These are phyloP conservation scores for Taphrina pruni DNA, from an alignment of 1,139 yeast genomes.

Conservation along the genomic window DNA sequence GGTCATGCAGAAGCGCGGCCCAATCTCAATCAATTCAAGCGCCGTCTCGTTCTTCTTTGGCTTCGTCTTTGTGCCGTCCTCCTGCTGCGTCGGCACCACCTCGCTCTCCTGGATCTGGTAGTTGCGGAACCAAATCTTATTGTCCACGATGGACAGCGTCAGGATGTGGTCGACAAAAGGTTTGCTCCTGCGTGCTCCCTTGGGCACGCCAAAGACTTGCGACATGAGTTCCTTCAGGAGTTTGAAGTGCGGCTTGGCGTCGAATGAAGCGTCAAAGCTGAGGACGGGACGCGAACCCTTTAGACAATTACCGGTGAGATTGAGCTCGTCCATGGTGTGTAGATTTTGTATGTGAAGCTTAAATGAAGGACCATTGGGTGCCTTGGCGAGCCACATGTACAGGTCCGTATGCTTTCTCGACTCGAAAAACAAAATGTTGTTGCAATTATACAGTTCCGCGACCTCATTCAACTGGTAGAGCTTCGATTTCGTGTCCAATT, in stretches of 20 bases:
- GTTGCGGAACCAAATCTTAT: constrained; percentile 93
- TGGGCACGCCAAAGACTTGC: constrained; percentile 95
- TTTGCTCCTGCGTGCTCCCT: constrained; percentile 88
- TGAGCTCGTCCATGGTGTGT: constrained; percentile 94
- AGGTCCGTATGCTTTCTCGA: constrained; percentile 96
- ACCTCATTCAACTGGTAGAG: constrained; percentile 88
- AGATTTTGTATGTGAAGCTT: constrained; percentile 91
- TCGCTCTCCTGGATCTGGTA: constrained; percentile 77
- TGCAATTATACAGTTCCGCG: constrained; percentile 96
- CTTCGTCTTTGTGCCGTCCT: constrained; percentile 50
- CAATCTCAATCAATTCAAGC: constrained; percentile 85
- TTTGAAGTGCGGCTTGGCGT: constrained; percentile 65
- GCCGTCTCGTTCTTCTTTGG: constrained; percentile 50
- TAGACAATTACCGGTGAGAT: constrained; percentile 94
- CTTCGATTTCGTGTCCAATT: constrained; percentile 90
- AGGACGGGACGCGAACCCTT: constrained; percentile 96
- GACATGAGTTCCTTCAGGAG: constrained; percentile 83
- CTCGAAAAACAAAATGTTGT: constrained; percentile 90
- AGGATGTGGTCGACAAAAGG: constrained; percentile 95
- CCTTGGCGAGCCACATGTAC: constrained; percentile 91
- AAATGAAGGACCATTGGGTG: constrained; percentile 97
- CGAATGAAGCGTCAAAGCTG: constrained; percentile 83
- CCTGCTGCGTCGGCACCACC: constrained; percentile 62
- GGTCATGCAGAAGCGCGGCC: constrained; percentile 95
- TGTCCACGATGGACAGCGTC: constrained; percentile 90